These are phyloP conservation scores for Trichothecium roseum DNA, from an alignment of 2,329 filamentous ascomycete species.

Conservation along the genomic window DNA sequence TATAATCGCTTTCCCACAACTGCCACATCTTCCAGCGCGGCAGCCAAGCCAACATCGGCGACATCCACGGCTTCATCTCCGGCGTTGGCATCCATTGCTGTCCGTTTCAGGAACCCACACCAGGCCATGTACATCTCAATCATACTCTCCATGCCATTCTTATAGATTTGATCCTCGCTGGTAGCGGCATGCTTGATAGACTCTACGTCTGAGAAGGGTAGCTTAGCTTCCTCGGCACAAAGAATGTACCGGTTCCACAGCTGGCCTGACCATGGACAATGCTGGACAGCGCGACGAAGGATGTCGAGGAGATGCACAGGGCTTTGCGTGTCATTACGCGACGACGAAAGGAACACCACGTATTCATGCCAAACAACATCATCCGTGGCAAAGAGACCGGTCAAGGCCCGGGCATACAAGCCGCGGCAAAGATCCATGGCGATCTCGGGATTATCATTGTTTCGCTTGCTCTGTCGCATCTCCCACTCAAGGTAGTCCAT, in stretches of 20 bases:
- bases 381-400: constrained; percentile 59
- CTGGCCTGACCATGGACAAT: constrained; percentile 86
- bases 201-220: constrained; percentile 72
- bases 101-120: constrained; percentile 87
- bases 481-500: constrained; percentile 81
- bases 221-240: constrained; percentile 67
- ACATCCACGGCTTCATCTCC: constrained; percentile 78
- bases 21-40: constrained; percentile 76
- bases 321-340: constrained; percentile 24
- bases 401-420: constrained; percentile 71
- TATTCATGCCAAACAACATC: constrained; percentile 76
- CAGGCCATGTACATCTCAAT: constrained; percentile 88
- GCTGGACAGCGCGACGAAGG: constrained; percentile 70
- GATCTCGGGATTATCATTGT: constrained; percentile 31
- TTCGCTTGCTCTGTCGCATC: constrained; percentile 45
- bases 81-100: constrained; percentile 63
- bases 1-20: constrained; percentile 68
- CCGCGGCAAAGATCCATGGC: constrained; percentile 44
- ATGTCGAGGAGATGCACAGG: constrained; percentile 50
- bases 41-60: constrained; percentile 79
- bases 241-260: constrained; percentile 88
- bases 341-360: constrained; percentile 58
- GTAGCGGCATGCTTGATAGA: constrained; percentile 89
- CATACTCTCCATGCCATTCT: constrained; percentile 76
- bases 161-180: constrained; percentile 72